Base-by-base conservation (phyloP, 75 land plant species). In the Isoetes taiwanensis region DNA sequence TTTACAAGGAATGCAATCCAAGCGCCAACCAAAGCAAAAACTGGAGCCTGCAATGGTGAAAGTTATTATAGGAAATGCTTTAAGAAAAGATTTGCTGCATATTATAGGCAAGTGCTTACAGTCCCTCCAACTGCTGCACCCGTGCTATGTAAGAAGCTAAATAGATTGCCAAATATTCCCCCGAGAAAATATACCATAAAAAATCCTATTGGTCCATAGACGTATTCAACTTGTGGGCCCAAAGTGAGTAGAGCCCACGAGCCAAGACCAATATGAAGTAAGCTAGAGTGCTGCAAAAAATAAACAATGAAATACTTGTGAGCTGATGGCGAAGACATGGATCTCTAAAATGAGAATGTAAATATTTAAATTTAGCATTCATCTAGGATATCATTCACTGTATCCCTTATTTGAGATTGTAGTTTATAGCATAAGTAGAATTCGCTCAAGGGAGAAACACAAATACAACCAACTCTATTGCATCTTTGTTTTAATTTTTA, bases 81-180 rank as follows among this genome's bases (percentile, higher is more conserved):
- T 31, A 16, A 33, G 23, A 19, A 3, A 8, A 62, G 32, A 52
- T 4, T 35, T 12, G 25, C 19, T 27, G 3, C 4, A 30, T 12
- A 30, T 14, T 30, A 21, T 27, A 40, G 43, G 11, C 11, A 5
- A 43, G 38, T 30, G 52, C 93, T 62, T 75, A 86, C 93, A 17
- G 93, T 77, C n/a, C 93, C 93, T 66, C 87, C 83, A 52, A 86
- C 87, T 58, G 93, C 83, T 33, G 69, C 73, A 42, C 72, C 79
- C 29, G 83, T 72, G 23, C 81, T 77, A 62, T 80, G 83, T 56
- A 83, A 65, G 66, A 83, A 86, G 78, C 93, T 86, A 31, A 65
- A 58, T 38, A 86, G 42, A 59, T 85, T 85, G 32, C 86, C 90
- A 68, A 69, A 72, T 35, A 86, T 25, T 42, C 87, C 93, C 52